These are phyloP conservation scores for Paxillus involutus DNA, from an alignment of 768 basidiomycete species.

Conservation along the genomic window DNA sequence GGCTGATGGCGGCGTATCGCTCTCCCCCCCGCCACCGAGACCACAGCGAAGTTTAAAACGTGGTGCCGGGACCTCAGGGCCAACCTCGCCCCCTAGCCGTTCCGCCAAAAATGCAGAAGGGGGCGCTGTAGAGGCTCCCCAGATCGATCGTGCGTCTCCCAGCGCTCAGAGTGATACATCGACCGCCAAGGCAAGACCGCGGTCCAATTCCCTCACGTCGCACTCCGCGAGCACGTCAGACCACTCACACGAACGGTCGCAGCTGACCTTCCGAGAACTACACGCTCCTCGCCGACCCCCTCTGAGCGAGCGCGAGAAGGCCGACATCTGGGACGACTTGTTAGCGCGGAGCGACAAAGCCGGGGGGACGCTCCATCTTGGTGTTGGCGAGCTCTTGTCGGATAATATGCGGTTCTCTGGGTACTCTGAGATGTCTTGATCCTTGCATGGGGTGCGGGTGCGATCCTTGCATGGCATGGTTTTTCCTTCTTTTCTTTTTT, in stretches of 20 bases:
- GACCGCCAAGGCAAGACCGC: constrained; percentile 24
- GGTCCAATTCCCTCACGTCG: constrained; percentile 12
- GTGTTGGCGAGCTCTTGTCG: constrained; percentile 44
- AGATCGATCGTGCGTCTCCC: constrained; percentile 19
- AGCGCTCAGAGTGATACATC: constrained; percentile 32
- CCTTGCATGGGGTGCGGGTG: background rate
- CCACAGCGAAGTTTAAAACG: constrained; percentile 16
- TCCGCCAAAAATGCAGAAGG: background rate
- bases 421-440: constrained; percentile 18
- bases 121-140: constrained; percentile 1
- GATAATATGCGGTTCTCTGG: constrained; percentile 41
- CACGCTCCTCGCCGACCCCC: constrained; percentile 33
- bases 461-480: no score
- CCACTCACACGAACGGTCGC: constrained; percentile 24
- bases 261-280: constrained; percentile 51
- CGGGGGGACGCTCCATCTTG: constrained; percentile 70
- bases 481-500: background rate
- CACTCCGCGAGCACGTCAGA: constrained; percentile 10
- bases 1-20: constrained; percentile 20
- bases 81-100: constrained; percentile 5
- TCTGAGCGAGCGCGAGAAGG: constrained; percentile 70
- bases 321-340: constrained; percentile 67
- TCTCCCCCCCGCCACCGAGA: constrained; percentile 30
- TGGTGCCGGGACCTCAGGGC: constrained; percentile 3
- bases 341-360: constrained; percentile 65